phyloP scores from a whole-genome alignment of 805 yeast species.

The Middelhovenomyces tepae region DNA sequence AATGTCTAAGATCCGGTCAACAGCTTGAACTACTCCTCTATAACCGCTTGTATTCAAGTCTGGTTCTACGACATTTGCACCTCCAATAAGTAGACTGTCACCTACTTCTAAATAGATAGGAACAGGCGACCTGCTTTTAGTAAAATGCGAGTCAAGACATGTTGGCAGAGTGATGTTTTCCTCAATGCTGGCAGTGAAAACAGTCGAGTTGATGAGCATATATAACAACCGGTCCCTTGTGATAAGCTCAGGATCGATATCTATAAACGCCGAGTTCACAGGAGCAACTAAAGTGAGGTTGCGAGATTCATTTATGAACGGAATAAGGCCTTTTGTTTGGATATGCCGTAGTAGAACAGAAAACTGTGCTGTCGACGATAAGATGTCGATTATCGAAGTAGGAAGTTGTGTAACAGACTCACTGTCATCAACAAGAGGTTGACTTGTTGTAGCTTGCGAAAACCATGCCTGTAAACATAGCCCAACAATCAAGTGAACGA shows the following conservation, averaged over 20 bases:
- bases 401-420: too few species aligned
- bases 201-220: slow-evolving; percentile 30
- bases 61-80: background rate
- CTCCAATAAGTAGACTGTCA: background rate
- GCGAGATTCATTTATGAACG: slow-evolving; percentile 45
- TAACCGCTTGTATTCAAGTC: slow-evolving; percentile 31
- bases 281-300: slow-evolving; percentile 78
- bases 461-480: too few species aligned
- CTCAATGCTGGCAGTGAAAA: slow-evolving; percentile 22
- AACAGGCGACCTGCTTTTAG: background rate
- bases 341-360: slow-evolving; percentile 51
- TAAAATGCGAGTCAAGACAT: background rate
- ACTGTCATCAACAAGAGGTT: too few species aligned
- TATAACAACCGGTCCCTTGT: slow-evolving; percentile 19
- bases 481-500: too few species aligned
- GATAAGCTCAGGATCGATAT: slow-evolving; percentile 7
- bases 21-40: slow-evolving; percentile 58
- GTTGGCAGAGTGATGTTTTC: background rate
- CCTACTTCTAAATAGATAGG: background rate
- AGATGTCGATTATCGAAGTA: slow-evolving; percentile 45
- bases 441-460: too few species aligned
- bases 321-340: slow-evolving; percentile 56
- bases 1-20: slow-evolving; percentile 35
- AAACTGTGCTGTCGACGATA: slow-evolving; percentile 61
- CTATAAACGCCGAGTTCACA: slow-evolving; percentile 61